A percentile compares a stretch with the other conserved stretches of the same genome.
Conservation (phyloP, 139 green algal genomes). For the Ettlia oleoabundans region DNA sequence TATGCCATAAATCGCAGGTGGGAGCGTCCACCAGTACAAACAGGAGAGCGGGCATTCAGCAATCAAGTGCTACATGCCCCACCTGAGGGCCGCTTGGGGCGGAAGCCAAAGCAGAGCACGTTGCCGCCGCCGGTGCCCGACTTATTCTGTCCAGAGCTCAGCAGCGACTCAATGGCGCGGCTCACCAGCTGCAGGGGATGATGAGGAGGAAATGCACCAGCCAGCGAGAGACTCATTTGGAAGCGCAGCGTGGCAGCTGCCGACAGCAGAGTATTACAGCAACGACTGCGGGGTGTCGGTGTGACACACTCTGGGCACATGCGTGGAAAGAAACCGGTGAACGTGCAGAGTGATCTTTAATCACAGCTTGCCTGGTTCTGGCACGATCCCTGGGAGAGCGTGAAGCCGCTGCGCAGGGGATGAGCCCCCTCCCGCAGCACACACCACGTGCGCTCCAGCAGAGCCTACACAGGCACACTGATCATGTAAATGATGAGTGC, state of each 20-base stretch:
- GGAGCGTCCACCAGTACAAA: background rate
- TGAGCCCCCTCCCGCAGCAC: background rate
- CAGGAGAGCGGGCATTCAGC: too few relatives aligned
- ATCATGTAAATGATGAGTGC: too few relatives aligned
- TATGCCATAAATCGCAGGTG: background rate
- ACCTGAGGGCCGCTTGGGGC: slow-evolving; percentile 44
- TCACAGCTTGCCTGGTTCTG: slow-evolving; percentile 44
- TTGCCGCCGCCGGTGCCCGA: slow-evolving; percentile 41
- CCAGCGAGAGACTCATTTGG: too few relatives aligned
- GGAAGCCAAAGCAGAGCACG: slow-evolving; percentile 63
- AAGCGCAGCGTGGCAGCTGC: too few relatives aligned
- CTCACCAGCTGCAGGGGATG: slow-evolving; percentile 62
- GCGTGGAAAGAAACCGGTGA: too few relatives aligned
- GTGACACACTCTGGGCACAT: too few relatives aligned
- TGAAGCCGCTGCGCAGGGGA: slow-evolving; percentile 40
- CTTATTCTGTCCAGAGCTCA: slow-evolving; percentile 22
- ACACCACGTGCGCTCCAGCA: slow-evolving; percentile 42
- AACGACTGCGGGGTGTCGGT: too few relatives aligned
- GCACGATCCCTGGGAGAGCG: slow-evolving; percentile 36
- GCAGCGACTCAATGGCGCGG: slow-evolving; percentile 64
- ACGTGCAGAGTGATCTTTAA: too few relatives aligned
- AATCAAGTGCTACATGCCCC: too few relatives aligned
- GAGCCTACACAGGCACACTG: background rate
- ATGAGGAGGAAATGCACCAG: too few relatives aligned
- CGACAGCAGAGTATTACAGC: too few relatives aligned